Percentiles rank a stretch among this genome's conserved stretches.
Conservation (phyloP, 2,329 filamentous ascomycete genomes). For the Botrytis paeoniae region DNA sequence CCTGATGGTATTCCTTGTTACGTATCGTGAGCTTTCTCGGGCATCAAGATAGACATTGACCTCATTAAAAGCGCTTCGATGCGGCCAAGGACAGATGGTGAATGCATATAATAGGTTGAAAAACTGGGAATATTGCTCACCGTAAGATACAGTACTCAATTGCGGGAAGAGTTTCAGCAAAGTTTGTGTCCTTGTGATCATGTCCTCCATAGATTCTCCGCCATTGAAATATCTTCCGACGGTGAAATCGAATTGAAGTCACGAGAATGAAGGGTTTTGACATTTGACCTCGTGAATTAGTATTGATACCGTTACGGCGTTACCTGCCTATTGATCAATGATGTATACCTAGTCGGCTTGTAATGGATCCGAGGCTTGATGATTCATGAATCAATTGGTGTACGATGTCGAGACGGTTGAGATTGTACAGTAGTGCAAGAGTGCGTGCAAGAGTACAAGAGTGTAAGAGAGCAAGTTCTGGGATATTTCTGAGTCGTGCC, state of each 20-base stretch:
- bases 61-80: conserved; percentile 12
- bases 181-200: conserved; percentile 13
- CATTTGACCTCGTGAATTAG: background rate
- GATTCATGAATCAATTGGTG: background rate
- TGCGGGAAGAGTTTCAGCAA: background rate
- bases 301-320: background rate
- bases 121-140: conserved; percentile 13
- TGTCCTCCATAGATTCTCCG: background rate
- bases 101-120: conserved; percentile 3
- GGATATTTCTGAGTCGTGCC: background rate
- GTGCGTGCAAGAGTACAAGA: no score
- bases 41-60: conserved; percentile 3
- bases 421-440: background rate
- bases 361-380: conserved; percentile 1
- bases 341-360: background rate
- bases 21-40: background rate
- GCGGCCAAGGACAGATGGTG: conserved; percentile 13
- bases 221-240: background rate
- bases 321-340: background rate
- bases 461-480: background rate
- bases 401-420: background rate
- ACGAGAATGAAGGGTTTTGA: background rate
- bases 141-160: conserved; percentile 13
- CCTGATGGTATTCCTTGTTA: background rate
- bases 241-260: background rate